Conservation (phyloP, 306 rosid species). For the Citrullus mucosospermus region DNA sequence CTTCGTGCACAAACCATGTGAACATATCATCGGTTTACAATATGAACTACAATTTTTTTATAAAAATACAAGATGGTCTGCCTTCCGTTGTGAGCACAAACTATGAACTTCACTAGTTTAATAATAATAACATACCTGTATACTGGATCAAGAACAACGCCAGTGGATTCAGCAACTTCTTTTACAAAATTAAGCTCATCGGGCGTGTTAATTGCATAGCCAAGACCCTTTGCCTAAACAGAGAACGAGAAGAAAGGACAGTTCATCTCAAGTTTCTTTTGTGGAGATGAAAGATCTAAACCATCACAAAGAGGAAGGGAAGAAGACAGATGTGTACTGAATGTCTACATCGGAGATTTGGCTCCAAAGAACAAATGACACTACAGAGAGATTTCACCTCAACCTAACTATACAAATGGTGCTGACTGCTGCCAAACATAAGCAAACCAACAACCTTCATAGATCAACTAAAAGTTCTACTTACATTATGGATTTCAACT, state of each 20-base stretch:
- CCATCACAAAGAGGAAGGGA: background rate
- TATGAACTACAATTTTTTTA: background rate
- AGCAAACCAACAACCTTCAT: background rate
- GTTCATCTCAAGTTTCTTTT: background rate
- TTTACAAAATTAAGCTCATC: constrained; percentile 74
- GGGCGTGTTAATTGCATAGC: constrained; percentile 73
- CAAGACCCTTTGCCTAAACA: constrained; percentile 77
- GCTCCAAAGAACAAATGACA: background rate
- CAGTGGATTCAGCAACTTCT: constrained; percentile 69
- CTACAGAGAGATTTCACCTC: background rate
- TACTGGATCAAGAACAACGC: constrained; percentile 87
- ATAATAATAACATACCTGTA: constrained; percentile 43
- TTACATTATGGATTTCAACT: constrained; percentile 59
- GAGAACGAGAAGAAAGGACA: background rate
- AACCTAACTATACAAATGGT: background rate
- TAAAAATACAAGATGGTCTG: background rate
- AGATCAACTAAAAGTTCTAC: constrained; percentile 11
- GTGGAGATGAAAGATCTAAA: background rate
- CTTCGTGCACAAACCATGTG: background rate
- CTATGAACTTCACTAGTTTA: background rate
- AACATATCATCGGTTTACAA: background rate
- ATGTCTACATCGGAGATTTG: background rate
- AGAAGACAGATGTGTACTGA: background rate
- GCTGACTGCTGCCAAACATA: background rate
- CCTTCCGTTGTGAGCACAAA: background rate